These are phyloP conservation scores for Nymphaea colorata DNA, from an alignment of 164 flowering plant genomes.

Conservation along the genomic window DNA sequence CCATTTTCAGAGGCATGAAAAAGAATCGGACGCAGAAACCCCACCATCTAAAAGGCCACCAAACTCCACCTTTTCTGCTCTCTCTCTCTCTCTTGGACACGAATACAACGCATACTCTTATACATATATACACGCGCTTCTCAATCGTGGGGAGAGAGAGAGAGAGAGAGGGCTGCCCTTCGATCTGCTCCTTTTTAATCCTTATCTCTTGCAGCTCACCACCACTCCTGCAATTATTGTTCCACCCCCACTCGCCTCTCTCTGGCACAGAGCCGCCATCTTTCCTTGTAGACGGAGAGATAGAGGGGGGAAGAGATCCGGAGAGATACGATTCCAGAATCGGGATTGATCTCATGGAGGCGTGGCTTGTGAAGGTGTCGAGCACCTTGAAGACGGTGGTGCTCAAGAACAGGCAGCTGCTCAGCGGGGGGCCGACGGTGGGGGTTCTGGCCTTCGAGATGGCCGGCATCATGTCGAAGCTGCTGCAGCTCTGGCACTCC, in stretches of 20 bases:
- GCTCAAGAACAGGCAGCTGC: conserved; percentile 3
- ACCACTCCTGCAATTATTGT: neutral
- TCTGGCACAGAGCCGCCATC: neutral
- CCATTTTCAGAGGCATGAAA: too few relatives aligned
- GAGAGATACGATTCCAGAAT: conserved; percentile 13
- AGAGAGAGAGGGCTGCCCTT: neutral
- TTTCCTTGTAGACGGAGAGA: conserved; percentile 9
- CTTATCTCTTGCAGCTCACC: neutral
- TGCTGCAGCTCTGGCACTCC: conserved; percentile 59
- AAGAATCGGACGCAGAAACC: too few relatives aligned
- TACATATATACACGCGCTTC: too few relatives aligned
- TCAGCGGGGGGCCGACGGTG: conserved; percentile 25
- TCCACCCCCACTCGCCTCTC: conserved; percentile 12
- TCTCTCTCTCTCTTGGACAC: too few relatives aligned
- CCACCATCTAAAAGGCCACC: too few relatives aligned
- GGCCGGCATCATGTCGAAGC: conserved; percentile 69
- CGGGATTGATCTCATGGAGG: neutral
- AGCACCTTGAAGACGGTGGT: conserved; percentile 18
- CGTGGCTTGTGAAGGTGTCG: conserved; percentile 57
- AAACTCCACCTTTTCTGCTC: too few relatives aligned
- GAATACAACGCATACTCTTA: too few relatives aligned
- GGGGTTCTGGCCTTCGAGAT: conserved; percentile 78
- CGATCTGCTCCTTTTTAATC: neutral
- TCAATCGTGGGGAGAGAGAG: too few relatives aligned
- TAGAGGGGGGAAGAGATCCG: too few relatives aligned